These are phyloP conservation scores for Pythium grandisporangium DNA, from an alignment of 352 stramenopile species.

Conservation along the genomic window DNA sequence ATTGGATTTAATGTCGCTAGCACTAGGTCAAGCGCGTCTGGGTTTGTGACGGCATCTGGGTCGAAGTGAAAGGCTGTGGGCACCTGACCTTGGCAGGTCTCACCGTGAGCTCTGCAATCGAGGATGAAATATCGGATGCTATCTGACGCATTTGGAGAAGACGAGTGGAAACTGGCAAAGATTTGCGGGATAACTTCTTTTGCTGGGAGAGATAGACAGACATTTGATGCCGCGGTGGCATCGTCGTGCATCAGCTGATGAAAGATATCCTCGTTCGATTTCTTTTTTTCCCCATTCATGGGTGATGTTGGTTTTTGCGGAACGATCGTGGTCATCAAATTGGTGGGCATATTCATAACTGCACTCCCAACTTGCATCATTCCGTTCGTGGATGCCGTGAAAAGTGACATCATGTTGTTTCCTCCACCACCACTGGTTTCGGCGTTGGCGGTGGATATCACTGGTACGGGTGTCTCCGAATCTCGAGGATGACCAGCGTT, in stretches of 20 bases:
- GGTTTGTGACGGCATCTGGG: constrained; percentile 46
- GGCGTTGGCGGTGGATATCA: neutral
- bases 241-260: constrained; percentile 42
- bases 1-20: constrained; percentile 54
- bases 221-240: constrained; percentile 27
- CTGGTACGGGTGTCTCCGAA: neutral
- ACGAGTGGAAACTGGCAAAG: constrained; percentile 62
- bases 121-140: constrained; percentile 72
- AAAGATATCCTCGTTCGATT: constrained; percentile 37
- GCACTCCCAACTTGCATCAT: constrained; percentile 53
- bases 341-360: constrained; percentile 68
- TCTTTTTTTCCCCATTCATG: constrained; percentile 7
- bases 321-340: constrained; percentile 37
- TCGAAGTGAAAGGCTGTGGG: constrained; percentile 76
- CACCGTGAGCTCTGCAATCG: constrained; percentile 47
- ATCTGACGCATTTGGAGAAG: constrained; percentile 11
- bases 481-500: constrained; percentile 18
- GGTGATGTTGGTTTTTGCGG: constrained; percentile 13
- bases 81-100: constrained; percentile 39
- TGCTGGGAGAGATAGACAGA: constrained; percentile 46
- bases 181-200: constrained; percentile 58
- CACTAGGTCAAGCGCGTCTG: constrained; percentile 44
- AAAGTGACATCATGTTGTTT: constrained; percentile 31
- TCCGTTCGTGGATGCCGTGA: constrained; percentile 56
- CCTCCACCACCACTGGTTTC: constrained; percentile 1